Evolutionary conservation across 768 basidiomycete genomes (phyloP).

Genomic region (Infundibulicybe gibba): DNA sequence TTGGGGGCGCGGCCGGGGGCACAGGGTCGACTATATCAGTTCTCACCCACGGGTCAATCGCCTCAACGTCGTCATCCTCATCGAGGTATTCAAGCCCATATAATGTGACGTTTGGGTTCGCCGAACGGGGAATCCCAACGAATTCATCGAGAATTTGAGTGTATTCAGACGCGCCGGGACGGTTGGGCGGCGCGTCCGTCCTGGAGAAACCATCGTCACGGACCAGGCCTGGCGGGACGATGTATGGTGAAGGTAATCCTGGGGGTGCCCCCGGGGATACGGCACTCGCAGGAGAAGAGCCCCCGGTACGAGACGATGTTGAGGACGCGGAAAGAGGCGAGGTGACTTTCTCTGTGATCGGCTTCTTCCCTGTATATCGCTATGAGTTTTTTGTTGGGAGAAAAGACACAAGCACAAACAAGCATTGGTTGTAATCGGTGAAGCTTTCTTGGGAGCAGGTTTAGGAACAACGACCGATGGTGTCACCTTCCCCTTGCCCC

Average conservation of each 20-base stretch:
- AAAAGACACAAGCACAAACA: slow-evolving; percentile 1
- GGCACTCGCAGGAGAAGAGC: neutral
- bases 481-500: slow-evolving; percentile 9
- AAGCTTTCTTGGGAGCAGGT: neutral
- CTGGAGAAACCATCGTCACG: neutral
- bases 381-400: neutral
- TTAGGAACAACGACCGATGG: neutral
- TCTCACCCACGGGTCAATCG: too few species aligned
- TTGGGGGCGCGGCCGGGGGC: neutral
- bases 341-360: slow-evolving; percentile 6
- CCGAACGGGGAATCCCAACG: too few species aligned
- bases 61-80: too few species aligned
- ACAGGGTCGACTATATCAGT: too few species aligned
- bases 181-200: neutral
- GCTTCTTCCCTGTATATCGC: slow-evolving; percentile 15
- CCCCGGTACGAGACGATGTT: neutral
- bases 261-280: too few species aligned
- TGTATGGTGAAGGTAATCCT: too few species aligned
- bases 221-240: too few species aligned
- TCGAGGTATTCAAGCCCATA: too few species aligned
- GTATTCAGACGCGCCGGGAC: too few species aligned
- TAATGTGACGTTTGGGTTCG: too few species aligned
- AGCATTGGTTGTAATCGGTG: neutral
- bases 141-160: too few species aligned
- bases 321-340: neutral